Conservation (phyloP, 192 early-diverging fungal species). For the Coemansia sp. region DNA sequence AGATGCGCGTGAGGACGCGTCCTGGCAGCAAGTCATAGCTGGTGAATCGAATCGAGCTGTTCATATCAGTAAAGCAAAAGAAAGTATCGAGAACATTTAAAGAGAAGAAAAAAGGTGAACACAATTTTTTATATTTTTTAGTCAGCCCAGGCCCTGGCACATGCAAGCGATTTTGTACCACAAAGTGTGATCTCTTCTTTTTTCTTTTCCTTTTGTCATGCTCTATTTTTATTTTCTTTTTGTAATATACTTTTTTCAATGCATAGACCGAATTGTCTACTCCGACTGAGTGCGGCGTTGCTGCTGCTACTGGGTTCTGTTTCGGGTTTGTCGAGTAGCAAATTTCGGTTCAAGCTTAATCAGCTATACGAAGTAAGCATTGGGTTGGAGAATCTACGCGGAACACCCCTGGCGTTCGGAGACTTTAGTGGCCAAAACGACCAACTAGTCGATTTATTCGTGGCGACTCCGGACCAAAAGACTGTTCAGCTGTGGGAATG, state of each 20-base stretch:
- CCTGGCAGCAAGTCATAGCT: conserved; percentile 11
- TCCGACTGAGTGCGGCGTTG: neutral
- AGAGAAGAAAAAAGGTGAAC: neutral
- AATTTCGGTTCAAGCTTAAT: conserved; percentile 57
- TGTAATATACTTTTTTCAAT: conserved; percentile 2
- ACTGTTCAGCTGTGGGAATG: conserved; percentile 71
- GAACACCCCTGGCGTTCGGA: conserved; percentile 81
- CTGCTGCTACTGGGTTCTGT: neutral
- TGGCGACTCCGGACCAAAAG: conserved; percentile 65
- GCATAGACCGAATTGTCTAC: neutral
- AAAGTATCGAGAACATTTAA: neutral
- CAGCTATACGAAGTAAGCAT: conserved; percentile 66
- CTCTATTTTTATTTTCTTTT: neutral
- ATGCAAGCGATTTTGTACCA: neutral
- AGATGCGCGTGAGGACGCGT: conserved; percentile 20
- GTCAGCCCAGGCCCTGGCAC: neutral
- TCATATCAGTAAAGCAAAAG: neutral
- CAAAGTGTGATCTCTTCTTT: neutral
- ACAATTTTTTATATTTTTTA: neutral
- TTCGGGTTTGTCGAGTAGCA: conserved; percentile 26
- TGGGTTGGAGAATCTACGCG: conserved; percentile 66
- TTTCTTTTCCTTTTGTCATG: neutral
- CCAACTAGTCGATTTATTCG: conserved; percentile 85
- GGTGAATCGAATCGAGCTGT: neutral
- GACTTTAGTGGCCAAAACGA: conserved; percentile 76